Evolutionary conservation across 2,329 filamentous ascomycete genomes (phyloP).

Genomic region (Ceratocystis cacaofunesta): DNA sequence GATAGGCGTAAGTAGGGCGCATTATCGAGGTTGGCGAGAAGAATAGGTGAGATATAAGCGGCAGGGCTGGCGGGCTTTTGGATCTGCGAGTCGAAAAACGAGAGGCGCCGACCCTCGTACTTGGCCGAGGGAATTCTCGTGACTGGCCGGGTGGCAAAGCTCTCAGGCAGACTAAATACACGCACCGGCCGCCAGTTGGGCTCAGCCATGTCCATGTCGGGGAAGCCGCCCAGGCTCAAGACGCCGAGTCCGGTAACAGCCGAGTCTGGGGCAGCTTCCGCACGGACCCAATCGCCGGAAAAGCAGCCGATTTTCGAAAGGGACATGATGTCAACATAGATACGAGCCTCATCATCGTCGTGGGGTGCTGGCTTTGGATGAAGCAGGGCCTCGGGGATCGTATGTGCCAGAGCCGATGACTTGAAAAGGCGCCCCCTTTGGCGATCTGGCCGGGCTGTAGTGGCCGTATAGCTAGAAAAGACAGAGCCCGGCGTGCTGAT

Average conservation of each 20-base stretch:
- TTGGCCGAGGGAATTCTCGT: constrained; percentile 44
- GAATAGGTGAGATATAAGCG: constrained; percentile 68
- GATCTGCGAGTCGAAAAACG: constrained; percentile 55
- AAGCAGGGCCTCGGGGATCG: constrained; percentile 62
- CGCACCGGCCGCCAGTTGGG: constrained; percentile 66
- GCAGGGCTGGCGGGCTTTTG: constrained; percentile 42
- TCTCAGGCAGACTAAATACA: constrained; percentile 78
- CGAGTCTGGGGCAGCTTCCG: constrained; percentile 65
- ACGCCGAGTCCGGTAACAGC: constrained; percentile 49
- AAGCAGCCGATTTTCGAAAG: constrained; percentile 88
- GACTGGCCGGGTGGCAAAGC: constrained; percentile 45
- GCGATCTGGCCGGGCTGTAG: constrained; percentile 60
- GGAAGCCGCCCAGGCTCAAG: constrained; percentile 53
- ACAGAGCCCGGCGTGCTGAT: constrained; percentile 74
- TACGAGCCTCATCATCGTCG: constrained; percentile 76
- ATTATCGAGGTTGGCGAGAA: constrained; percentile 72
- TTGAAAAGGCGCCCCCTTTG: constrained; percentile 70
- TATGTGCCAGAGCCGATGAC: constrained; percentile 56
- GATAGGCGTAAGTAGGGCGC: constrained; percentile 68
- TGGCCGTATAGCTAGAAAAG: constrained; percentile 74
- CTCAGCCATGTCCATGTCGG: constrained; percentile 38
- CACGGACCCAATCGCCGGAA: constrained; percentile 87
- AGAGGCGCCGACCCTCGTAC: constrained; percentile 36
- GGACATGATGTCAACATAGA: constrained; percentile 80
- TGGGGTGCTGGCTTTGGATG: constrained; percentile 63